A percentile compares a stretch with the other conserved stretches of the same genome.
Evolutionary conservation across 2,329 filamentous ascomycete species (phyloP).

Genomic region (Phialophora verrucosa): DNA sequence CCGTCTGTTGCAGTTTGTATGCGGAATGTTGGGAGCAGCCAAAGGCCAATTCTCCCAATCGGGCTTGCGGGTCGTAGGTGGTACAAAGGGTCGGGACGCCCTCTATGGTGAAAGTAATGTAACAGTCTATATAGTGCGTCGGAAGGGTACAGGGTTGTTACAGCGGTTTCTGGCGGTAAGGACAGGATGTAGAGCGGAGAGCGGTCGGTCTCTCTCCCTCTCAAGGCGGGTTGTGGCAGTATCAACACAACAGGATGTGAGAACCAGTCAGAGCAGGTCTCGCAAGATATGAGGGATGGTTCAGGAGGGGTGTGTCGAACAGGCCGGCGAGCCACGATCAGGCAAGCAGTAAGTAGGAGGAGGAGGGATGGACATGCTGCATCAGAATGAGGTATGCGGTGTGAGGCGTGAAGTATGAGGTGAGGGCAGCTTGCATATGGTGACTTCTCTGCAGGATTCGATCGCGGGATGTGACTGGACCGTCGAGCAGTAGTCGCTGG

Average conservation of each 20-base stretch:
- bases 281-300: conserved; percentile 27
- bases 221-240: conserved; percentile 20
- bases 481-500: conserved; percentile 8
- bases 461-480: conserved; percentile 1
- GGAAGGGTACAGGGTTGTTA: conserved; percentile 17
- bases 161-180: conserved; percentile 31
- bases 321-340: conserved; percentile 25
- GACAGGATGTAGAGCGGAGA: conserved; percentile 33
- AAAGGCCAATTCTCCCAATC: neutral
- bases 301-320: conserved; percentile 24
- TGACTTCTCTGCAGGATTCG: conserved; percentile 15
- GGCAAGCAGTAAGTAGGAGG: conserved; percentile 31
- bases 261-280: conserved; percentile 29
- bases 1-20: neutral
- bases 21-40: neutral
- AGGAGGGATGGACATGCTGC: conserved; percentile 29
- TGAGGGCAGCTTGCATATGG: conserved; percentile 1
- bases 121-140: conserved; percentile 14
- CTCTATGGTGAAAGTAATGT: conserved; percentile 14
- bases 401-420: conserved; percentile 18
- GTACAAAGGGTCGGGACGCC: conserved; percentile 12
- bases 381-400: conserved; percentile 22
- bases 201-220: conserved; percentile 19
- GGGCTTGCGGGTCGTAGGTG: conserved; percentile 10
- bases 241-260: conserved; percentile 21